Percentiles rank a stretch among this genome's conserved stretches.
Evolutionary conservation across 176 grass and related monocot genomes (phyloP).

Genomic region (Eragrostis nindensis): DNA sequence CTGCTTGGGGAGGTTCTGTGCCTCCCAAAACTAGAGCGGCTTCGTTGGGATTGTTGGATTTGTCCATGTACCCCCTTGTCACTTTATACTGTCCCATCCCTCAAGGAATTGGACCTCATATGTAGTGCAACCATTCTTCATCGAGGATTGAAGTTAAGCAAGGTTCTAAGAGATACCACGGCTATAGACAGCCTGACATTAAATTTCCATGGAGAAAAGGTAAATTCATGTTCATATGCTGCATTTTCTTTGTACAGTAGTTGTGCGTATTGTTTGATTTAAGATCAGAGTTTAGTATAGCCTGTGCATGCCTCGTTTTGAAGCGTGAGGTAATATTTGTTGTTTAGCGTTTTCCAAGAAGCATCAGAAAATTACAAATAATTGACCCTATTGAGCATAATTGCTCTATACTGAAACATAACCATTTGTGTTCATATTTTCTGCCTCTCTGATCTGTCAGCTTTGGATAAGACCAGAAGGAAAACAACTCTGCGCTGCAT

Average conservation of each 20-base stretch:
- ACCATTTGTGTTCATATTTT: background rate
- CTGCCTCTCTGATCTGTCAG: background rate
- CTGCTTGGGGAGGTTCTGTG: background rate
- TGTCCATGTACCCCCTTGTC: background rate
- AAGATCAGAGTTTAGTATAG: background rate
- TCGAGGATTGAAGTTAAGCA: background rate
- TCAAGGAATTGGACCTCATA: background rate
- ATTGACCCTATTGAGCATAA: background rate
- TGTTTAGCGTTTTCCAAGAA: too few relatives aligned
- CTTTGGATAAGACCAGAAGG: slow-evolving; percentile 31
- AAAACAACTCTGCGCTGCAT: slow-evolving; percentile 3
- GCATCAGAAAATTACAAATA: background rate
- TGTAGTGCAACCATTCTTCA: background rate
- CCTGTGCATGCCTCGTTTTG: background rate
- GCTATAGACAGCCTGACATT: slow-evolving; percentile 14
- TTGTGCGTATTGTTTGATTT: too few relatives aligned
- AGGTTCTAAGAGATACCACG: slow-evolving; percentile 17
- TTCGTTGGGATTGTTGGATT: slow-evolving; percentile 12
- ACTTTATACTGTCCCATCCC: slow-evolving; percentile 5
- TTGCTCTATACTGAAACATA: background rate
- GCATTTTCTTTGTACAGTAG: background rate
- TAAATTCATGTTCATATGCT: background rate
- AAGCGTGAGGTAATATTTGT: background rate
- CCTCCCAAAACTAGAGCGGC: slow-evolving; percentile 24
- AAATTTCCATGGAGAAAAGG: slow-evolving; percentile 25